These are phyloP conservation scores for Clonostachys solani DNA, from an alignment of 2,329 filamentous ascomycete species.

Conservation along the genomic window DNA sequence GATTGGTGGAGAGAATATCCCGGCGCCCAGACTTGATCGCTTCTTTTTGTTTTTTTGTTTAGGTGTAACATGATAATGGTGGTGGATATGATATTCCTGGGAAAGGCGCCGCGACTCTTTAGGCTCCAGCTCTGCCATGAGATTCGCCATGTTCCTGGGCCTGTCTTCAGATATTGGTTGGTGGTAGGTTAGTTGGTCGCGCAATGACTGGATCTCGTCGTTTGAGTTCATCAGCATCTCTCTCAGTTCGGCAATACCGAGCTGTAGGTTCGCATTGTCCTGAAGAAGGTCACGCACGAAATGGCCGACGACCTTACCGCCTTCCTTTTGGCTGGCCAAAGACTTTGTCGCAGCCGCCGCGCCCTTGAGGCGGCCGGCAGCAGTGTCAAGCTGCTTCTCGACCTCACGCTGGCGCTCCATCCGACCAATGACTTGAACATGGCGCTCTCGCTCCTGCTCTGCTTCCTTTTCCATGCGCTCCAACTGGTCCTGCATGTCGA, in stretches of 20 bases:
- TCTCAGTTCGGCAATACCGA: slow-evolving; percentile 84
- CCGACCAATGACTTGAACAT: slow-evolving; percentile 73
- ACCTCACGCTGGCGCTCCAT: slow-evolving; percentile 82
- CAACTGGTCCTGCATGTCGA: slow-evolving; percentile 78
- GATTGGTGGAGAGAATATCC: slow-evolving; percentile 53
- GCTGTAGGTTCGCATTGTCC: slow-evolving; percentile 90
- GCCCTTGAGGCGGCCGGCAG: slow-evolving; percentile 76
- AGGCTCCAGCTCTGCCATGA: slow-evolving; percentile 68
- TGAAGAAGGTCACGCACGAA: slow-evolving; percentile 95
- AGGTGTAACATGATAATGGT: slow-evolving; percentile 78
- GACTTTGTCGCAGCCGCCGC: slow-evolving; percentile 71
- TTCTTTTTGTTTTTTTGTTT: slow-evolving; percentile 69
- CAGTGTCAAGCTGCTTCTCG: slow-evolving; percentile 76
- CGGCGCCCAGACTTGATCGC: slow-evolving; percentile 58
- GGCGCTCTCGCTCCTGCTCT: slow-evolving; percentile 72
- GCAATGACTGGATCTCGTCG: slow-evolving; percentile 83
- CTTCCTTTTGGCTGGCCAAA: slow-evolving; percentile 47
- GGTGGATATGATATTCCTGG: slow-evolving; percentile 85
- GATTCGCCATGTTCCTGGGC: slow-evolving; percentile 40
- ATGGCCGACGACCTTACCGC: slow-evolving; percentile 77
- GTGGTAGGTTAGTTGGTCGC: slow-evolving; percentile 77
- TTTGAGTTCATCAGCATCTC: slow-evolving; percentile 91
- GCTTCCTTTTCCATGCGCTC: slow-evolving; percentile 85
- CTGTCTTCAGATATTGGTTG: slow-evolving; percentile 54
- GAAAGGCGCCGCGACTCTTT: slow-evolving; percentile 33